Base-by-base conservation (phyloP, 352 stramenopile genomes). In the Pythium biforme region DNA sequence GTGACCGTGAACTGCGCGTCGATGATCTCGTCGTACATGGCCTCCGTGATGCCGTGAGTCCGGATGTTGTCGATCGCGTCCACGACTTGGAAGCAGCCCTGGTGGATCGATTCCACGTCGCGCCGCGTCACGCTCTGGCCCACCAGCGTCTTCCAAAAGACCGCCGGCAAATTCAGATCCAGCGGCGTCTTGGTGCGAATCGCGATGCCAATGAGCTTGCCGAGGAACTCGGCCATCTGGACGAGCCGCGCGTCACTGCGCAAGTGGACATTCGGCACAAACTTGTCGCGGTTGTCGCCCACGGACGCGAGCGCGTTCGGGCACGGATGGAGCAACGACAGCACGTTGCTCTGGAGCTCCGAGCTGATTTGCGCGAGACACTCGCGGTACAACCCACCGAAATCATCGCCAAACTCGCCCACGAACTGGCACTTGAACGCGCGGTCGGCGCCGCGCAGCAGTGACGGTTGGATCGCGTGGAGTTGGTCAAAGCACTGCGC, bases 131-230 rank as follows among this genome's bases (percentile, higher is more conserved):
- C 80, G 10, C 69, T 68, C 54, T 98, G 77, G 11, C 79, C 75
- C 17, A 97, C 90, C 8, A 98, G 55, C n/a, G 90, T 59, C 61
- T 98, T 98, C 94, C 95, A 98, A 22, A 98, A 85, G 19, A 97
- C 76, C 0, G 87, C 73, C 25, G 94, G 87, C 25, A 98, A 70
- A 55, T 97, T 97, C 43, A 98, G 64, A 40, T 96, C 91, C 15
- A 98, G 74, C 50, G 90, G 94, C 27, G 94, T 96, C 76, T 97
- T 97, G 20, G 89, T 96, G 40, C 95, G 90, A 33, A 98, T 87
- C 22, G 92, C 91, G 47, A 98, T 91, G 22, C 94, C 95, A 59
- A 97, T 96, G 19, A 98, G 76, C 62, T 98, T 97, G 17, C 95
- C 95, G 15, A 98, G 76, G 63, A 98, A 98, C 59, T 96, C 85